Evolutionary conservation across 352 stramenopile species (phyloP).

Genomic region (Phytopythium sindhum): DNA sequence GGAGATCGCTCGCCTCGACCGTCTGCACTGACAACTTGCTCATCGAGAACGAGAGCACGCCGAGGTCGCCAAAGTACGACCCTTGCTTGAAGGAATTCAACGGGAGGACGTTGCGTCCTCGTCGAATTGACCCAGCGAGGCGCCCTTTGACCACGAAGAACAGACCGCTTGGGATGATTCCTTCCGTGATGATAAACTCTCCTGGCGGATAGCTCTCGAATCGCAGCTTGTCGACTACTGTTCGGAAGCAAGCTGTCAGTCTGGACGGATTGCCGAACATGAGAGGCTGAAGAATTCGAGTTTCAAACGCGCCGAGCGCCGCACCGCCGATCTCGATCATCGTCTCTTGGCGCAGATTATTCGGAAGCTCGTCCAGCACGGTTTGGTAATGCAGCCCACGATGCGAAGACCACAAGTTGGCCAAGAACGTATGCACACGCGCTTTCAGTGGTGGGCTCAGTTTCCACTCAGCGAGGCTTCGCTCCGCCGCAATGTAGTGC

Average conservation of each 20-base stretch:
- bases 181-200: constrained; percentile 44
- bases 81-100: constrained; percentile 18
- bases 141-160: constrained; percentile 61
- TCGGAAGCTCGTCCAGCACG: constrained; percentile 43
- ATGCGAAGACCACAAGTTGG: constrained; percentile 56
- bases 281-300: constrained; percentile 22
- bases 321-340: constrained; percentile 43
- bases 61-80: constrained; percentile 49
- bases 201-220: constrained; percentile 52
- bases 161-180: constrained; percentile 36
- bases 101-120: not conserved
- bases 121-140: constrained; percentile 21
- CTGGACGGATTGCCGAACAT: constrained; percentile 13
- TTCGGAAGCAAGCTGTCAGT: constrained; percentile 8
- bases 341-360: constrained; percentile 37
- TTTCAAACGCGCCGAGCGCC: constrained; percentile 31
- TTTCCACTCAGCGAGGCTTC: constrained; percentile 46
- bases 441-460: constrained; percentile 30
- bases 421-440: constrained; percentile 47
- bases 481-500: constrained; percentile 51
- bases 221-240: constrained; percentile 22
- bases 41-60: constrained; percentile 36
- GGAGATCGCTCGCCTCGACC: constrained; percentile 46
- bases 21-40: constrained; percentile 43
- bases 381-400: constrained; percentile 47